Evolutionary conservation across 208 protist genomes (phyloP).

Genomic region (Leishmania braziliensis): DNA sequence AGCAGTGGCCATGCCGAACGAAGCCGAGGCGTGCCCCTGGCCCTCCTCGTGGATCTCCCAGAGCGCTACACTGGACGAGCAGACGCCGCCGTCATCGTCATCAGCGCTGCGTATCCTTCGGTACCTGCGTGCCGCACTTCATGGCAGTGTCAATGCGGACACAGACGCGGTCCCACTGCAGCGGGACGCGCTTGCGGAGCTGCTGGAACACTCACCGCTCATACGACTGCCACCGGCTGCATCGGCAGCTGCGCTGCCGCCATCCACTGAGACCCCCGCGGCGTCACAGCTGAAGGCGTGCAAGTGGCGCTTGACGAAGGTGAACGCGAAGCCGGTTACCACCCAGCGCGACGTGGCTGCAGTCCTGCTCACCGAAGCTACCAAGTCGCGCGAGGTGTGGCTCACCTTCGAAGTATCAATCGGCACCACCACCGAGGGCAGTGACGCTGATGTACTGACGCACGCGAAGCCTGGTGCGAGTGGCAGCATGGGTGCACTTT

Average conservation of each 20-base stretch:
- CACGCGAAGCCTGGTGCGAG: background rate
- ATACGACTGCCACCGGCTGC: constrained; percentile 4
- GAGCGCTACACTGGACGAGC: background rate
- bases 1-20: constrained; percentile 1
- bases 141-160: background rate
- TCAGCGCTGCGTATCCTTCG: background rate
- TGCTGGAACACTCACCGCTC: constrained; percentile 10
- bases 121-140: background rate
- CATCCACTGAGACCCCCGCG: background rate
- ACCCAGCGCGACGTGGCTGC: constrained; percentile 36
- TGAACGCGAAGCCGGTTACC: constrained; percentile 20
- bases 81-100: background rate
- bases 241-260: constrained; percentile 13
- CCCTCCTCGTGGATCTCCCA: constrained; percentile 28
- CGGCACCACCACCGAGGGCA: background rate
- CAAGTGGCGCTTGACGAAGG: constrained; percentile 23
- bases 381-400: constrained; percentile 30
- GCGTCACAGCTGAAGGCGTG: constrained; percentile 7
- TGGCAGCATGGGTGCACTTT: background rate
- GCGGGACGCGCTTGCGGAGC: background rate
- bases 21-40: constrained; percentile 16
- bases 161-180: background rate
- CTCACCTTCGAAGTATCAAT: constrained; percentile 29
- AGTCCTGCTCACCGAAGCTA: constrained; percentile 18
- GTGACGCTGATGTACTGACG: background rate